Percentiles rank a stretch among this genome's conserved stretches.
phyloP scores from a whole-genome alignment of 352 stramenopile species.

The Phytophthora vignae region DNA sequence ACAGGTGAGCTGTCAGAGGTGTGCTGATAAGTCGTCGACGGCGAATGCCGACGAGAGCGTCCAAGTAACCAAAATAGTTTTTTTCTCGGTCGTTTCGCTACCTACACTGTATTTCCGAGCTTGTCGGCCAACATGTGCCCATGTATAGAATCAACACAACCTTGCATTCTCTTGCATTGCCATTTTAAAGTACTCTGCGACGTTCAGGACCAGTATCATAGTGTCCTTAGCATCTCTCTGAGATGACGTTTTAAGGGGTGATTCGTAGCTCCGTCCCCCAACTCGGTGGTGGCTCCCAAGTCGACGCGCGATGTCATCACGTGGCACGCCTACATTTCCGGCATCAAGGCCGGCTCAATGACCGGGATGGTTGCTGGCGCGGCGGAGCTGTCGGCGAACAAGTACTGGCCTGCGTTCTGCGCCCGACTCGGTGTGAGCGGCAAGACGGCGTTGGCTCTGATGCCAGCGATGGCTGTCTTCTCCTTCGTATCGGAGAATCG shows the following conservation, averaged over 20 bases:
- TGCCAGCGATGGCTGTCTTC: slow-evolving; percentile 57
- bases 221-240: too few relatives aligned
- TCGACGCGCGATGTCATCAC: slow-evolving; percentile 42
- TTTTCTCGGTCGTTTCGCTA: not conserved
- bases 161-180: not conserved
- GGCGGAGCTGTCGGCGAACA: slow-evolving; percentile 50
- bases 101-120: too few relatives aligned
- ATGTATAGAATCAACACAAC: not conserved
- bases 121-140: not conserved
- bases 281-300: slow-evolving; percentile 9
- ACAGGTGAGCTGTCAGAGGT: not conserved
- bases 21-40: not conserved
- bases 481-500: slow-evolving; percentile 59
- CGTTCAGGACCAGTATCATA: too few relatives aligned
- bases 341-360: slow-evolving; percentile 51
- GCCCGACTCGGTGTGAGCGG: slow-evolving; percentile 62
- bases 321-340: slow-evolving; percentile 41
- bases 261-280: not conserved
- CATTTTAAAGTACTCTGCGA: too few relatives aligned
- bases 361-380: slow-evolving; percentile 34
- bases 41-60: not conserved
- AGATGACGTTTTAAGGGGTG: too few relatives aligned
- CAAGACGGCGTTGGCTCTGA: slow-evolving; percentile 71
- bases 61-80: not conserved
- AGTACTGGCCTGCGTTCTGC: slow-evolving; percentile 64